Evolutionary conservation across 2,329 filamentous ascomycete genomes (phyloP).

Genomic region (Thelonectria discophora): DNA sequence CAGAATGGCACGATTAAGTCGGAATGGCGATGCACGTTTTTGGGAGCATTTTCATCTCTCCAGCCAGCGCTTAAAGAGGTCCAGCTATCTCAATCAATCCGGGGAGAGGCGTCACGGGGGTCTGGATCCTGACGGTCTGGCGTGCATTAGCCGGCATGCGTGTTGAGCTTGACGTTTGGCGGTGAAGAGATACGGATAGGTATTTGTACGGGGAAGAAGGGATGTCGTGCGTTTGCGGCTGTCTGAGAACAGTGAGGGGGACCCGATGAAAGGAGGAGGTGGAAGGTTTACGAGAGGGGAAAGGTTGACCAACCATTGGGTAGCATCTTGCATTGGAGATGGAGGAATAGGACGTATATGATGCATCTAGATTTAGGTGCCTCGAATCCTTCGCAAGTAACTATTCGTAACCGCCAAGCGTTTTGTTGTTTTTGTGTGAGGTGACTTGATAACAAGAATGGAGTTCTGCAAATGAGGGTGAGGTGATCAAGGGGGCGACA

Average conservation of each 20-base stretch:
- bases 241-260: too few species aligned
- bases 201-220: slow-evolving; percentile 1
- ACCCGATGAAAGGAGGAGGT: neutral
- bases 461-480: neutral
- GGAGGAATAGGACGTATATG: slow-evolving; percentile 17
- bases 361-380: slow-evolving; percentile 19
- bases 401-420: neutral
- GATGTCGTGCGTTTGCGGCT: slow-evolving; percentile 31
- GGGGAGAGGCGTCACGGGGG: slow-evolving; percentile 18
- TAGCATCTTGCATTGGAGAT: slow-evolving; percentile 10
- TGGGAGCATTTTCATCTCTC: neutral
- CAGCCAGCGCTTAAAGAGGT: neutral
- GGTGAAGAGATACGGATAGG: slow-evolving; percentile 33
- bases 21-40: slow-evolving; percentile 14
- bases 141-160: slow-evolving; percentile 29
- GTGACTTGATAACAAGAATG: neutral
- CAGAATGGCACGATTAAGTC: slow-evolving; percentile 25
- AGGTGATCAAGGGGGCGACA: neutral
- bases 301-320: slow-evolving; percentile 24
- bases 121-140: slow-evolving; percentile 27
- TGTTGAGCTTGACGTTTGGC: slow-evolving; percentile 26
- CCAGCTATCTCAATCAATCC: slow-evolving; percentile 8
- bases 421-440: neutral
- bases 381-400: neutral
- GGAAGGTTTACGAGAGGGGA: neutral